phyloP scores from a whole-genome alignment of 805 yeast species.

The Kuraishia hungarica region DNA sequence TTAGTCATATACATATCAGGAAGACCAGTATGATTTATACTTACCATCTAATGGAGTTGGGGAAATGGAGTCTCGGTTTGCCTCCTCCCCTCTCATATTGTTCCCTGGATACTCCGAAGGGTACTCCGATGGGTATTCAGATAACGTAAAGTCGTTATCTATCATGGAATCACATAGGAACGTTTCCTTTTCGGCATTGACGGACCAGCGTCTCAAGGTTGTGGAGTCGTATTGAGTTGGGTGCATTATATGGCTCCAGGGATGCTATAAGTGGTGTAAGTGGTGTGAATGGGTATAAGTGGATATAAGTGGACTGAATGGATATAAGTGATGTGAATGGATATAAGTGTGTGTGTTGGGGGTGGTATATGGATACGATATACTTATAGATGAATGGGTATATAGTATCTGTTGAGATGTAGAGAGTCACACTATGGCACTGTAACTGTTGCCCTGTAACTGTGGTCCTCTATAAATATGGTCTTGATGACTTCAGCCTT shows the following conservation, averaged over 20 bases:
- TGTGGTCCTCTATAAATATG: too few species aligned
- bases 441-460: too few species aligned
- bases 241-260: neutral
- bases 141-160: neutral
- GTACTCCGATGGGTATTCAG: neutral
- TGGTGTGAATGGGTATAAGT: neutral
- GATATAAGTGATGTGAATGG: too few species aligned
- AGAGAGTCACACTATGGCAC: too few species aligned
- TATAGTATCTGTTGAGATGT: too few species aligned
- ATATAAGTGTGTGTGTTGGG: too few species aligned
- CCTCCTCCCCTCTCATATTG: too few species aligned
- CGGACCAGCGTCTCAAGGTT: slow-evolving; percentile 1
- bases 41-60: neutral
- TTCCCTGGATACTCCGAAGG: neutral
- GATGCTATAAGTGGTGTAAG: neutral
- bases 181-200: neutral
- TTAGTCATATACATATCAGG: neutral
- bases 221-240: neutral
- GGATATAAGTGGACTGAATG: too few species aligned
- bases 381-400: too few species aligned
- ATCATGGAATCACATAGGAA: neutral
- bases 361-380: too few species aligned
- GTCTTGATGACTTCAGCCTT: too few species aligned
- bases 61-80: neutral
- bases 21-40: neutral